phyloP scores from a whole-genome alignment of 2,329 filamentous ascomycete species.

The Monilinia vaccinii-corymbosi region DNA sequence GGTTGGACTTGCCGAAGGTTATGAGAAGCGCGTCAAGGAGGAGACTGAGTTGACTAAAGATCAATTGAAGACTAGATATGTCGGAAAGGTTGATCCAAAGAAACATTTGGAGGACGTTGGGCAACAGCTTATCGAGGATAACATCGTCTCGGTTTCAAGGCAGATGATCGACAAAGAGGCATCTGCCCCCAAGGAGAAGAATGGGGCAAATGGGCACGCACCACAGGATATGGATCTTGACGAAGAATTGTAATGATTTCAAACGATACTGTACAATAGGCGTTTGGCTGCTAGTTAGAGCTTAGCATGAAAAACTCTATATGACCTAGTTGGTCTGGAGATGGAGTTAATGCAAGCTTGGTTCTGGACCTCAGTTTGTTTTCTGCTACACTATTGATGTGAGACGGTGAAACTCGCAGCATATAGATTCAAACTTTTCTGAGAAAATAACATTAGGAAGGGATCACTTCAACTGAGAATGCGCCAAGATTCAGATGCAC shows the following conservation, averaged over 20 bases:
- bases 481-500: neutral
- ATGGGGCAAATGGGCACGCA: conserved; percentile 36
- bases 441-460: neutral
- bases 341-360: conserved; percentile 11
- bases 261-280: conserved; percentile 38
- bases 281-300: conserved; percentile 24
- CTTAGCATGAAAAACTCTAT: conserved; percentile 12
- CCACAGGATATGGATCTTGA: conserved; percentile 29
- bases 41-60: conserved; percentile 96
- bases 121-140: conserved; percentile 96
- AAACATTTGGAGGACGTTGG: conserved; percentile 97
- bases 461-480: neutral
- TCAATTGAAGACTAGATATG: conserved; percentile 96
- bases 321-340: conserved; percentile 8
- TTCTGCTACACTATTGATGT: neutral
- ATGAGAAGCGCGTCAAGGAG: conserved; percentile 98
- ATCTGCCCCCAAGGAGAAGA: conserved; percentile 69
- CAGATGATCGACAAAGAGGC: conserved; percentile 99
- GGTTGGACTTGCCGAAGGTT: conserved; percentile 84
- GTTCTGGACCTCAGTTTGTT: neutral
- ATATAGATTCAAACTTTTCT: neutral
- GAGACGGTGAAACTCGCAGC: neutral
- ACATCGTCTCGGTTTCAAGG: conserved; percentile 94
- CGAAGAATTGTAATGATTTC: conserved; percentile 32
- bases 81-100: conserved; percentile 98